phyloP scores from a whole-genome alignment of 2,329 filamentous ascomycete genomes.

The Biscogniauxia sp. region DNA sequence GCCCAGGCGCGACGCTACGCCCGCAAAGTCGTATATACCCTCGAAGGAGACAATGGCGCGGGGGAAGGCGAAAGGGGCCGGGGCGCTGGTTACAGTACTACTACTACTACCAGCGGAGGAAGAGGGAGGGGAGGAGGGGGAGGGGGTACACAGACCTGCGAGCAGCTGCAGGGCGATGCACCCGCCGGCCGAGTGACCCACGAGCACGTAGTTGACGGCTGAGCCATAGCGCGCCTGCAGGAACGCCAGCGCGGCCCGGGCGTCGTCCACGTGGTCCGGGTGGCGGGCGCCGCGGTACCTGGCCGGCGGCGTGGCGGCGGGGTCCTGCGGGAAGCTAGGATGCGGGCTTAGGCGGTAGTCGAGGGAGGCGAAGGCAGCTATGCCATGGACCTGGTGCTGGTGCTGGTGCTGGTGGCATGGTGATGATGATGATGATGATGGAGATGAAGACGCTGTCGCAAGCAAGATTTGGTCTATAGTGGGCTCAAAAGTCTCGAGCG shows the following conservation, averaged over 20 bases:
- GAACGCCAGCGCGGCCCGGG: conserved; percentile 48
- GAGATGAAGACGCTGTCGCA: conserved; percentile 9
- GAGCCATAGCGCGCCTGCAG: conserved; percentile 47
- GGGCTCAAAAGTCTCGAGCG: conserved; percentile 44
- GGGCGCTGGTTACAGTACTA: conserved; percentile 14
- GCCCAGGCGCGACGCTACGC: conserved; percentile 46
- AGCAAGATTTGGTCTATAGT: conserved; percentile 43
- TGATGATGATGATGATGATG: too few relatives aligned
- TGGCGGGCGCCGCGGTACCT: conserved; percentile 47
- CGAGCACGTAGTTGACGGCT: conserved; percentile 48
- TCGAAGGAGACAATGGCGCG: conserved; percentile 58
- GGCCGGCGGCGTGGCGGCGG: conserved; percentile 32
- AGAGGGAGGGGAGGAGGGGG: neutral
- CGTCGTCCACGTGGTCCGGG: conserved; percentile 60
- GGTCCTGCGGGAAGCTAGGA: conserved; percentile 45
- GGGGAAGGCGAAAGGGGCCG: conserved; percentile 37
- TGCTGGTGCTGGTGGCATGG: too few relatives aligned
- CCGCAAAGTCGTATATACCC: conserved; percentile 65
- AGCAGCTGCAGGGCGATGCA: conserved; percentile 62
- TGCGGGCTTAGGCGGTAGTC: conserved; percentile 62
- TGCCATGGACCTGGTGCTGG: conserved; percentile 14
- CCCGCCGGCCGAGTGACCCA: conserved; percentile 63
- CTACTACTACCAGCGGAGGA: conserved; percentile 7
- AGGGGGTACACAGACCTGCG: conserved; percentile 28
- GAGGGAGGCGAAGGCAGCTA: conserved; percentile 63